Conservation (phyloP, 768 basidiomycete genomes). For the Mrakia frigida region DNA sequence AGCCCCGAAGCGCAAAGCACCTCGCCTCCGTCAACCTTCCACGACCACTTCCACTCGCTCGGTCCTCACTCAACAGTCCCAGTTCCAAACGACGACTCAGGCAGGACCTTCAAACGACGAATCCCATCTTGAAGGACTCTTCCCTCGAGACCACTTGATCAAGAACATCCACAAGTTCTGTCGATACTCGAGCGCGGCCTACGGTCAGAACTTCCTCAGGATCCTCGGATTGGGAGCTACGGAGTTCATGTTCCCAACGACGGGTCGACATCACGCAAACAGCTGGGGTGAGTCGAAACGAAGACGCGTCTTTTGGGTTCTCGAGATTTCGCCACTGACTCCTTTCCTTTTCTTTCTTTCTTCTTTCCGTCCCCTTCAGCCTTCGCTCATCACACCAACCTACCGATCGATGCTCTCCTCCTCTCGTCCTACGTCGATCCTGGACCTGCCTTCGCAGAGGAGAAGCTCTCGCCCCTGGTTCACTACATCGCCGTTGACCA, state of each 20-base stretch:
- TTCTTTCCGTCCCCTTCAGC: not conserved
- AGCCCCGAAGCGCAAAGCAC: not conserved
- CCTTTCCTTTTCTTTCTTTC: slow-evolving; percentile 27
- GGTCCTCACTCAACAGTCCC: slow-evolving; percentile 22
- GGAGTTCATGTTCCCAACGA: slow-evolving; percentile 43
- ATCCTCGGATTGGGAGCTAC: slow-evolving; percentile 41
- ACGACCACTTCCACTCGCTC: slow-evolving; percentile 7
- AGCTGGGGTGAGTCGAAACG: slow-evolving; percentile 35
- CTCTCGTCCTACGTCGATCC: slow-evolving; percentile 45
- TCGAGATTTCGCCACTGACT: not conserved
- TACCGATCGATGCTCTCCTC: slow-evolving; percentile 44
- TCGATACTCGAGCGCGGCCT: slow-evolving; percentile 29
- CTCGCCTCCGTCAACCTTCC: slow-evolving; percentile 14
- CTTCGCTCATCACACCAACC: slow-evolving; percentile 45
- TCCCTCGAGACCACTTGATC: slow-evolving; percentile 30
- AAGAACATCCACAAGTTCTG: slow-evolving; percentile 33
- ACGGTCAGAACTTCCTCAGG: slow-evolving; percentile 42
- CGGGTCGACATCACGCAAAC: slow-evolving; percentile 41
- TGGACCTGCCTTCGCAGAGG: slow-evolving; percentile 34
- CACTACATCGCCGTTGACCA: slow-evolving; percentile 46
- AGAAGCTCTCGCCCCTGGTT: slow-evolving; percentile 40
- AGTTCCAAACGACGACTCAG: slow-evolving; percentile 23
- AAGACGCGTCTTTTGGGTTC: not conserved
- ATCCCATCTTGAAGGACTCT: slow-evolving; percentile 23
- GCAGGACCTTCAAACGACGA: slow-evolving; percentile 25